A percentile compares a stretch with the other conserved stretches of the same genome.
phyloP scores from a whole-genome alignment of 352 stramenopile species.

The Globisporangium echinulatum region DNA sequence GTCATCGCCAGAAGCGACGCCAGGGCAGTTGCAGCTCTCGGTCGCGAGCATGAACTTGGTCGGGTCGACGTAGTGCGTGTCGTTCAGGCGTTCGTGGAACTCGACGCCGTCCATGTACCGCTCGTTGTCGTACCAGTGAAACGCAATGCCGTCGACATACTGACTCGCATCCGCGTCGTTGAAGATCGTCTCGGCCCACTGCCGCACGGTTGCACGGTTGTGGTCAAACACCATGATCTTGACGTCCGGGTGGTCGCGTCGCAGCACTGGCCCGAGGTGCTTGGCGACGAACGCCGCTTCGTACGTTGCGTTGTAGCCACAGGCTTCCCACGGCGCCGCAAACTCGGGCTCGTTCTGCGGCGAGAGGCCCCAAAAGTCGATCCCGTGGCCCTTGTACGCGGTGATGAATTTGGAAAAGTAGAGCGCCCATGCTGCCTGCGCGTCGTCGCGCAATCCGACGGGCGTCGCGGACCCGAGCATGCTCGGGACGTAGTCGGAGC shows the following conservation, averaged over 20 bases:
- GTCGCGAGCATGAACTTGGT: conserved; percentile 59
- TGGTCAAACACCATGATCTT: conserved; percentile 92
- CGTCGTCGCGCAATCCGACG: conserved; percentile 39
- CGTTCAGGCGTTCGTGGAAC: conserved; percentile 67
- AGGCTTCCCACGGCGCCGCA: conserved; percentile 68
- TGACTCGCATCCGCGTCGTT: conserved; percentile 46
- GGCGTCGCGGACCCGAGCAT: conserved; percentile 56
- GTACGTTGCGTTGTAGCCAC: conserved; percentile 39
- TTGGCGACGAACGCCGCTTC: conserved; percentile 79
- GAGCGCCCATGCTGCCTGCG: conserved; percentile 70
- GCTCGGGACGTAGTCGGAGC: conserved; percentile 42
- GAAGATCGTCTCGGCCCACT: conserved; percentile 74
- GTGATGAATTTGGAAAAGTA: conserved; percentile 92
- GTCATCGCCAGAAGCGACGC: conserved; percentile 40
- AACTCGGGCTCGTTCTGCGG: conserved; percentile 90
- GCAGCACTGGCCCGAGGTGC: conserved; percentile 78
- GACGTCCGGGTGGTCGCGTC: conserved; percentile 80
- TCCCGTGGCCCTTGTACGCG: conserved; percentile 81
- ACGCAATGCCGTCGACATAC: conserved; percentile 88
- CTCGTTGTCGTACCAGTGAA: conserved; percentile 84
- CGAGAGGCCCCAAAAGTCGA: conserved; percentile 86
- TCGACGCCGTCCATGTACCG: conserved; percentile 67
- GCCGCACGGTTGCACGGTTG: conserved; percentile 70
- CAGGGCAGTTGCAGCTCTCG: conserved; percentile 74
- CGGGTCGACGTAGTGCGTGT: conserved; percentile 61